These are phyloP conservation scores for Urostyla sp. DNA, from an alignment of 73 alveolate genomes.

Conservation along the genomic window DNA sequence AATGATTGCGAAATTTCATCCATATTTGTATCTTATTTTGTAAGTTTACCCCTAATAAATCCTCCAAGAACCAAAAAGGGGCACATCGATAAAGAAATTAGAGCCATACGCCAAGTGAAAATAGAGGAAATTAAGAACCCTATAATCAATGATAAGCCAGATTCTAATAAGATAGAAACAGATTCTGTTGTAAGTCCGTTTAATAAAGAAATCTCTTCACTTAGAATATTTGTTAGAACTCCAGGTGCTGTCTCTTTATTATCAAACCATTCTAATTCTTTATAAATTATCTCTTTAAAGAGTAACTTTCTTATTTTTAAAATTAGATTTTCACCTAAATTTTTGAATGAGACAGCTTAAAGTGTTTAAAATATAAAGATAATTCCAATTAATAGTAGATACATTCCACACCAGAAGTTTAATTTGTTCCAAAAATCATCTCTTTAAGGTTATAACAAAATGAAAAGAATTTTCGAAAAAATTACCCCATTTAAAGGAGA, in stretches of 20 bases:
- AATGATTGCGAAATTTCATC: no score
- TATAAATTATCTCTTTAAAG: slow-evolving; percentile 6
- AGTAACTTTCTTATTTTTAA: slow-evolving; percentile 14
- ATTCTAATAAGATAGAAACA: slow-evolving; percentile 18
- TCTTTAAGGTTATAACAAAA: neutral
- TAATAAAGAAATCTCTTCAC: slow-evolving; percentile 33
- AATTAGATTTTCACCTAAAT: slow-evolving; percentile 14
- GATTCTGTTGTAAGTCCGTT: slow-evolving; percentile 60
- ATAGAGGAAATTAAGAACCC: slow-evolving; percentile 22
- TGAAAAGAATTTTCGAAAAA: slow-evolving; percentile 20
- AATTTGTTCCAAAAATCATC: neutral
- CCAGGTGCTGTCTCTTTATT: slow-evolving; percentile 59
- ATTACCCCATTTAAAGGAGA: slow-evolving; percentile 14
- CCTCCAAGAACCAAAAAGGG: slow-evolving; percentile 6
- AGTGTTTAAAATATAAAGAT: neutral
- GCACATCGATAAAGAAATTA: slow-evolving; percentile 1
- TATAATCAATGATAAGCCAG: slow-evolving; percentile 9
- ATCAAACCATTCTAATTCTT: slow-evolving; percentile 65
- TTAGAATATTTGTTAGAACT: slow-evolving; percentile 9
- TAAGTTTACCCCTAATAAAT: neutral
- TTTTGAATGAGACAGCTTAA: slow-evolving; percentile 14
- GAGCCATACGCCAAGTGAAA: slow-evolving; percentile 26
- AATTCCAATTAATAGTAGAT: neutral
- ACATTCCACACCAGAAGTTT: slow-evolving; percentile 41
- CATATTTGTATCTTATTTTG: no score